Conservation (phyloP, 345 rosid genomes). For the Geranium rotundifolium region DNA sequence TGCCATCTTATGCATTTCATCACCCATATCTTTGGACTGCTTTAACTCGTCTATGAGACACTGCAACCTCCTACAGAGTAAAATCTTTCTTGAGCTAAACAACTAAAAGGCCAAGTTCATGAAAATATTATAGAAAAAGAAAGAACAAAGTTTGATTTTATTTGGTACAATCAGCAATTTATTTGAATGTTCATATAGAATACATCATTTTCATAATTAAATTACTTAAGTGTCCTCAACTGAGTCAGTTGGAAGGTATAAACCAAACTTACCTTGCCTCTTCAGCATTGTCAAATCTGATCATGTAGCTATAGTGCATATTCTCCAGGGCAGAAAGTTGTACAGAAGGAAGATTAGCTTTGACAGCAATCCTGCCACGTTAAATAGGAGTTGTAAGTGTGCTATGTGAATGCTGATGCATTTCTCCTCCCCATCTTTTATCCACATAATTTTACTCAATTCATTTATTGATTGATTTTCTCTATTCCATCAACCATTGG, state of each 20-base stretch:
- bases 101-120: not conserved
- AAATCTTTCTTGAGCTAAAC: not conserved
- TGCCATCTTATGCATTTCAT: slow-evolving; percentile 21
- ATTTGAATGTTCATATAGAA: not conserved
- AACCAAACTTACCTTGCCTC: slow-evolving; percentile 57
- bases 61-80: slow-evolving; percentile 54
- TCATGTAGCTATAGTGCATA: slow-evolving; percentile 94
- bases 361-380: slow-evolving; percentile 56
- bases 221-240: slow-evolving; percentile 1
- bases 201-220: no score
- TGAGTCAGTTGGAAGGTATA: not conserved
- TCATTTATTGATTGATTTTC: no score
- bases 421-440: not conserved
- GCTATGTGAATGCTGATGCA: not conserved
- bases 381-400: not conserved
- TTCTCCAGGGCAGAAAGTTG: slow-evolving; percentile 81
- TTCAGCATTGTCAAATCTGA: slow-evolving; percentile 72
- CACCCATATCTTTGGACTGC: slow-evolving; percentile 27
- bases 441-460: not conserved
- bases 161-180: not conserved
- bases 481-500: not conserved
- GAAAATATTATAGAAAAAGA: no score
- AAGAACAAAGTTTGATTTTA: not conserved
- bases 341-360: slow-evolving; percentile 54
- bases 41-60: slow-evolving; percentile 47